Base-by-base conservation (phyloP, 2,329 filamentous ascomycete species). In the Penicillium janthinellum region DNA sequence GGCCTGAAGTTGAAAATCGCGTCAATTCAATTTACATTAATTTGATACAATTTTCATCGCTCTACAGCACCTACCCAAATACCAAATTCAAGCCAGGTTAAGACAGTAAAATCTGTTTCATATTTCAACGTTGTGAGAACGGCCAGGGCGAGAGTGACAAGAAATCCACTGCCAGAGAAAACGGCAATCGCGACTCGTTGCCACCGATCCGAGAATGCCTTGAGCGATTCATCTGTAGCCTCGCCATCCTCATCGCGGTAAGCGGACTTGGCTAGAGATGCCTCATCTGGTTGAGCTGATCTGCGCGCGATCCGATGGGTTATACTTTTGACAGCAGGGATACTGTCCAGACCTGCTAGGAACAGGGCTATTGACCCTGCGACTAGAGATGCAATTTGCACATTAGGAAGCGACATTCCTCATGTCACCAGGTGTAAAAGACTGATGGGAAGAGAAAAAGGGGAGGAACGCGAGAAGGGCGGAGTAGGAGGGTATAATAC, bases 241-340 rank as follows among this genome's bases (percentile, higher is more conserved):
- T 83, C 81, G 51, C 90, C 90, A 75, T 93, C 90, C 62, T 82
- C 77, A 69, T 93, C 90, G 66, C 87, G 79, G 69, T 92, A 92
- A 12, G 81, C 77, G 11, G 82, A 76, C 14, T 67, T 68, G 11
- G 67, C 63, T 35, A 67, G 20, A 15, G 57, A 54, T 38, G 67
- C 63, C n/a, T 64, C 67, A 44, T 70, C 66, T 7, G 64, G 62
- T 5, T 39, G 61, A 2, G 61, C 59, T 22, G 53, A 51, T 48
- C 50, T 60, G 17, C 58, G 64, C 14, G 48, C 55, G 35, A 67
- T 63, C 22, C 70, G 66, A 37, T 55, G 44, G 28, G 50, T 38
- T 41, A 72, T 63, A 44, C 67, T 70, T 15, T 60, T 55, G 6
- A 70, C 42, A 2, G 73, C 65, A n/a, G 73, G 70, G 11, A 68